Base-by-base conservation (phyloP, 2,329 filamentous ascomycete species). In the Cryoendolithus antarcticus region DNA sequence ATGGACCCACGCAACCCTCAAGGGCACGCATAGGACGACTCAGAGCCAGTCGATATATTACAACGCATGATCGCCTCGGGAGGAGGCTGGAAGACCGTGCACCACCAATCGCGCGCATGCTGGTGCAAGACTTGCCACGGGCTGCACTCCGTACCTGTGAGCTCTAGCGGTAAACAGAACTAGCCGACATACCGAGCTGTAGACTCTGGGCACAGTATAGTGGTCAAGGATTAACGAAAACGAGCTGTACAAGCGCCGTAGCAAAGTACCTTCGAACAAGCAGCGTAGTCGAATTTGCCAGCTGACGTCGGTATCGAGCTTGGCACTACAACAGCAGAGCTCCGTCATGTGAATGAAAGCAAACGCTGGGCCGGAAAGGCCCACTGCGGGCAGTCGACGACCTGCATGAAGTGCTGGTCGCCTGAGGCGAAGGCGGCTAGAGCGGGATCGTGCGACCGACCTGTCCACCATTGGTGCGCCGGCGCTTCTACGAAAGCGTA, bases 291-390 rank as follows among this genome's bases (percentile, higher is more conserved):
- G 10, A 11, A 28, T 8, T 13, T 39, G 37, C 35, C 35, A 40
- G 44, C 44, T 47, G 52, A 54, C 51, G 52, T 54, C 50, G 43
- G 47, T 49, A 41, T 54, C 53, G 49, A 41, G 47, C 44, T 44
- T 46, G 41, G 44, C 42, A 39, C 15, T 21, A 42, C 40, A 36
- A 38, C 46, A 48, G 43, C 19, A 32, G 40, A 32, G 38, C 35
- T 42, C 38, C 42, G 46, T 54, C 52, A 54, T 46, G 45, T 49
- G 52, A 54, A 43, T 40, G 40, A 37, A 40, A 42, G 35, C 30
- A 39, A 40, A 49, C 47, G 50, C 47, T 37, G 42, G 40, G 40
- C 34, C 30, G 35, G 37, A 41, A 35, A 21, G 34, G 34, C 39
- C 33, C 30, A 21, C 39, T 32, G 32, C 30, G 31, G 31, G 32